Evolutionary conservation across 345 rosid genomes (phyloP).

Genomic region (Reutealis trisperma): DNA sequence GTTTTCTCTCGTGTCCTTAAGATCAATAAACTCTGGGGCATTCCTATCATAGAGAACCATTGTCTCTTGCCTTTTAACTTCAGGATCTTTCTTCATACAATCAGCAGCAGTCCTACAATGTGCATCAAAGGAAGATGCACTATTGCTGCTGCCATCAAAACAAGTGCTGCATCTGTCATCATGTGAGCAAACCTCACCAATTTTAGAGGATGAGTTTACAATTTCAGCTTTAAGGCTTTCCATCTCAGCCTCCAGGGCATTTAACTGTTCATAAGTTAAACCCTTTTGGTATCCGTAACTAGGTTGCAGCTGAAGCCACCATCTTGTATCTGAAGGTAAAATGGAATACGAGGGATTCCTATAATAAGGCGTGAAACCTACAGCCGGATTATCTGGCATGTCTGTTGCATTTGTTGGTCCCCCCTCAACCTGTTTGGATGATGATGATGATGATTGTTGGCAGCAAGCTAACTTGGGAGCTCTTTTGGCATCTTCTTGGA

Average conservation of each 20-base stretch:
- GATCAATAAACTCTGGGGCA: constrained; percentile 44
- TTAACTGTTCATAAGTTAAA: constrained; percentile 46
- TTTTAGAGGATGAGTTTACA: constrained; percentile 28
- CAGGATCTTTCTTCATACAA: constrained; percentile 23
- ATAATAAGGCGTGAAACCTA: constrained; percentile 60
- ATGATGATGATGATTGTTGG: constrained; percentile 81
- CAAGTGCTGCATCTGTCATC: neutral
- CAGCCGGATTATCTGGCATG: constrained; percentile 40
- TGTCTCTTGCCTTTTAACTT: constrained; percentile 23
- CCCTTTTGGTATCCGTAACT: constrained; percentile 58
- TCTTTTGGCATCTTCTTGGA: constrained; percentile 97
- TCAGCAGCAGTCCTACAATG: constrained; percentile 4
- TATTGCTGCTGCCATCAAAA: constrained; percentile 12
- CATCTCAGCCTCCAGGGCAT: constrained; percentile 51
- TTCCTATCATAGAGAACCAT: constrained; percentile 27
- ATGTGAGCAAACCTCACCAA: constrained; percentile 5
- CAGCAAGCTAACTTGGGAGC: constrained; percentile 91
- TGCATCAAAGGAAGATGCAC: constrained; percentile 14
- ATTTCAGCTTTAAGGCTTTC: constrained; percentile 36
- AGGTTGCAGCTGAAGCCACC: constrained; percentile 79
- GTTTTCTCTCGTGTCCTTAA: constrained; percentile 39
- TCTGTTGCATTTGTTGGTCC: constrained; percentile 46
- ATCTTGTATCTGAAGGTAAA: constrained; percentile 53
- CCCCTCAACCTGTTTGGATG: constrained; percentile 53
- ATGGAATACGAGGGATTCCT: constrained; percentile 47